Base-by-base conservation (phyloP, 176 grass and related monocot genomes). In the Ampelocalamus luodianensis region DNA sequence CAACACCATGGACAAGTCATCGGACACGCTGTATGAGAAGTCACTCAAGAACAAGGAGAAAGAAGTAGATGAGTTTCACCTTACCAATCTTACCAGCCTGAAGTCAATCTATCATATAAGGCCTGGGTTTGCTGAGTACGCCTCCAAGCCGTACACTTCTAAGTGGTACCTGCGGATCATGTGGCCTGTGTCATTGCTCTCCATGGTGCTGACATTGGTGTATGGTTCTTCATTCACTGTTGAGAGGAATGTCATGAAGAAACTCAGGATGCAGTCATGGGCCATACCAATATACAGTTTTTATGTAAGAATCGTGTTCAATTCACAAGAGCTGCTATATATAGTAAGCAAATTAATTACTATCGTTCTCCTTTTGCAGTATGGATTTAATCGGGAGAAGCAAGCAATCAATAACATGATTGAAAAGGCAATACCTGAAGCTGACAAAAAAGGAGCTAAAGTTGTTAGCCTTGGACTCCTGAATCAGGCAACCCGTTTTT, bases 261-360 rank as follows among this genome's bases (percentile, higher is more conserved):
- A 90, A 53, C 68, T 95, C 37, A 93, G 89, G 72, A 93, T 97
- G 91, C 92, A 95, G 46, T 93, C 92, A 79, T 97, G 95, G 95
- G 89, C 82, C 16, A 89, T 95, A 82, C 89, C 95, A 22, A 95
- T 92, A 97, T 97, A 90, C 68, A 91, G 65, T 85, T 97, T 95
- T 88, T 89, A 96, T 51, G 94, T 56, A 91, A 75, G 71, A 79
- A 79, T 59, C 76, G 49, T 65, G 20, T 1, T 29, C 13, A 22
- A 10, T 37, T 56, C 63, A 55, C 10, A 11, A 53, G 2, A 42
- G 10, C 16, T 59, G 12, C 43, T 82, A 11, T 13, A 39, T 32
- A 20, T 39, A 60, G 22, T 16, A 34, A 85, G 58, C 56, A 80
- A 83, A 74, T 14, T 48, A 50, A 29, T 29, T 29, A 29, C 8